These are phyloP conservation scores for Debaryomyces tyrocola DNA, from an alignment of 805 yeast genomes.

Conservation along the genomic window DNA sequence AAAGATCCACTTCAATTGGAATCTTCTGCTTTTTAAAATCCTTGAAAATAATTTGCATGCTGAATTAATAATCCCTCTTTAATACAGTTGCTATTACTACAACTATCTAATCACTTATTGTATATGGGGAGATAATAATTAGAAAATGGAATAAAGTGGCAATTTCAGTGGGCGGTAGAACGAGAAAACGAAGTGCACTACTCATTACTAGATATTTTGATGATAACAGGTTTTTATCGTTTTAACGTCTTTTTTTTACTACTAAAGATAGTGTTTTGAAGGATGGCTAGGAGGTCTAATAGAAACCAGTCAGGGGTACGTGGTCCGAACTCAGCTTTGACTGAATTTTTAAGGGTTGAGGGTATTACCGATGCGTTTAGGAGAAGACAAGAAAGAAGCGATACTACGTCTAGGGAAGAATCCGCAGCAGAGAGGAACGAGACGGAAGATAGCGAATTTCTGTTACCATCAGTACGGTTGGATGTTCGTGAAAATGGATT, in stretches of 20 bases:
- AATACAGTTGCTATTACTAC: too few species aligned
- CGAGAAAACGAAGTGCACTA: constrained; percentile 3
- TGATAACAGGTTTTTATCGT: not conserved
- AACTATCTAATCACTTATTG: too few species aligned
- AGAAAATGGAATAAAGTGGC: constrained; percentile 1
- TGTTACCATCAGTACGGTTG: not conserved
- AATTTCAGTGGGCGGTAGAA: not conserved
- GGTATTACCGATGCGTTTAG: constrained; percentile 86
- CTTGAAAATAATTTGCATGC: constrained; percentile 79
- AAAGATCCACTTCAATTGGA: constrained; percentile 70
- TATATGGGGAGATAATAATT: too few species aligned
- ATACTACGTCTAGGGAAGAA: constrained; percentile 7
- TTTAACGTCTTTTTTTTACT: not conserved
- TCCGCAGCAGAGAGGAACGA: not conserved
- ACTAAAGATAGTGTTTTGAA: not conserved
- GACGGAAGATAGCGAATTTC: constrained; percentile 5
- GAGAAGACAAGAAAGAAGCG: constrained; percentile 23
- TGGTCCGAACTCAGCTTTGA: constrained; percentile 85
- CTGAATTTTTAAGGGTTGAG: constrained; percentile 83
- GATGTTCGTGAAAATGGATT: not conserved
- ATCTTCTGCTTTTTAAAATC: constrained; percentile 92
- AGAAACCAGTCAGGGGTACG: constrained; percentile 25
- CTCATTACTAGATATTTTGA: not conserved
- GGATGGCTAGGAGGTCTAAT: constrained; percentile 15
- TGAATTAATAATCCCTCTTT: constrained; percentile 19